Percentiles rank a stretch among this genome's conserved stretches.
Evolutionary conservation across 306 rosid genomes (phyloP).

Genomic region (Carpinus viminea): DNA sequence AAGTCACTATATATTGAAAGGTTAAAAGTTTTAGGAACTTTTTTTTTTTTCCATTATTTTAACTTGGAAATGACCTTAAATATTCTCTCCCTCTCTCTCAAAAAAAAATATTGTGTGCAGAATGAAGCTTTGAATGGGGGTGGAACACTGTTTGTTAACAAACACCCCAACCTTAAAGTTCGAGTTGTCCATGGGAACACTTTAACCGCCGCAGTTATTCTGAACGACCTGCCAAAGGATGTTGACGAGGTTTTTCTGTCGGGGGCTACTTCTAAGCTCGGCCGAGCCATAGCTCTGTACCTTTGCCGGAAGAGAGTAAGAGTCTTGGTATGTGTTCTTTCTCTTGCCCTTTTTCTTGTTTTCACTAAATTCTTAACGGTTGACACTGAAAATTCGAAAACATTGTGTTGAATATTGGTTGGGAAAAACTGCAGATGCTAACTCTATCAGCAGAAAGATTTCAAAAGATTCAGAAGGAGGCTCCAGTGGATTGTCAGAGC

Average conservation of each 20-base stretch:
- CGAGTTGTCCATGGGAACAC: slow-evolving; percentile 99
- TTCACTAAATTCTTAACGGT: not conserved
- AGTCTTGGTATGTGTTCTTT: slow-evolving; percentile 65
- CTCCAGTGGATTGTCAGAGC: slow-evolving; percentile 73
- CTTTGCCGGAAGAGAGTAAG: slow-evolving; percentile 80
- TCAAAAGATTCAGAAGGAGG: slow-evolving; percentile 79
- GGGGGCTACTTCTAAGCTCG: slow-evolving; percentile 98
- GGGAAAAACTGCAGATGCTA: slow-evolving; percentile 64
- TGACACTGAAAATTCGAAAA: not conserved
- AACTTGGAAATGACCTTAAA: not conserved
- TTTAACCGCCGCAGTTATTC: slow-evolving; percentile 92
- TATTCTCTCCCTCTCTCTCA: not conserved
- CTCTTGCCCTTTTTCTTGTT: not conserved
- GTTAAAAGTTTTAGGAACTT: too few relatives aligned
- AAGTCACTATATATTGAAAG: too few relatives aligned
- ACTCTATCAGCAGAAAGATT: slow-evolving; percentile 87
- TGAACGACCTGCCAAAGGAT: slow-evolving; percentile 69
- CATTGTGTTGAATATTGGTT: not conserved
- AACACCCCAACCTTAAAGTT: slow-evolving; percentile 84
- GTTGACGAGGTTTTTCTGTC: slow-evolving; percentile 82
- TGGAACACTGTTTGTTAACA: slow-evolving; percentile 91
- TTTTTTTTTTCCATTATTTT: too few relatives aligned
- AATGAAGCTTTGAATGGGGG: slow-evolving; percentile 92
- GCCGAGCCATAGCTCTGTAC: slow-evolving; percentile 95
- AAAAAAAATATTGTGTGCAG: slow-evolving; percentile 32